Evolutionary conservation across 306 rosid genomes (phyloP).

Genomic region (Inga leiocalycina): DNA sequence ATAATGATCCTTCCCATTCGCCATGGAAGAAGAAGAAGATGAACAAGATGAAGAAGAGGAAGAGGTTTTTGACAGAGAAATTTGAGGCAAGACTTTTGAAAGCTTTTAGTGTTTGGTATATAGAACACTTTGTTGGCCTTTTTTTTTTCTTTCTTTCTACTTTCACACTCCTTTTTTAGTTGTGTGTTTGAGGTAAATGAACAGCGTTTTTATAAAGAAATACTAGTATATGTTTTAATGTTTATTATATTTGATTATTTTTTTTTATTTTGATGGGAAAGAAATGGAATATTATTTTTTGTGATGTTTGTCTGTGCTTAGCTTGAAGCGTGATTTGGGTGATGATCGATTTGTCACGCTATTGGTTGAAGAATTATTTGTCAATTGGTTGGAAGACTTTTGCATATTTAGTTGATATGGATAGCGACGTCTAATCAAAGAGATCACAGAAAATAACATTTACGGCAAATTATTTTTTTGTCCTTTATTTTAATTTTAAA

Average conservation of each 20-base stretch:
- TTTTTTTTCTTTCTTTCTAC: conserved; percentile 5
- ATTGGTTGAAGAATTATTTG: conserved; percentile 34
- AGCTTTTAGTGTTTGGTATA: conserved; percentile 34
- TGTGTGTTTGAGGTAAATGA: conserved; percentile 30
- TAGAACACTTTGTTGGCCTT: conserved; percentile 34
- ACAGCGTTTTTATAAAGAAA: background rate
- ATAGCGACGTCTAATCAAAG: conserved; percentile 31
- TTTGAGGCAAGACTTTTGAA: conserved; percentile 43
- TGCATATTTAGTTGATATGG: conserved; percentile 37
- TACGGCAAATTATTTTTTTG: background rate
- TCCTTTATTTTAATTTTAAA: background rate
- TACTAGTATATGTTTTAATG: background rate
- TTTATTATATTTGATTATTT: no score
- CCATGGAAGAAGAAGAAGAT: conserved; percentile 46
- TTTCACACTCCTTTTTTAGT: background rate
- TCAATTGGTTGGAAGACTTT: conserved; percentile 43
- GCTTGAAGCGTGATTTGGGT: conserved; percentile 39
- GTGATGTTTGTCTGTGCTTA: conserved; percentile 1
- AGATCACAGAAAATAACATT: background rate
- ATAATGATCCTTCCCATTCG: conserved; percentile 41
- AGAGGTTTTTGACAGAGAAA: conserved; percentile 37
- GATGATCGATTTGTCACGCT: conserved; percentile 25
- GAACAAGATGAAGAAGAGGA: background rate
- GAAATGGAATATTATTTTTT: background rate
- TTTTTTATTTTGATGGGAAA: background rate